Evolutionary conservation across 352 stramenopile species (phyloP), one percentile per base, ranked within the genome.

Genomic region (Achlya hypogyna): DNA sequence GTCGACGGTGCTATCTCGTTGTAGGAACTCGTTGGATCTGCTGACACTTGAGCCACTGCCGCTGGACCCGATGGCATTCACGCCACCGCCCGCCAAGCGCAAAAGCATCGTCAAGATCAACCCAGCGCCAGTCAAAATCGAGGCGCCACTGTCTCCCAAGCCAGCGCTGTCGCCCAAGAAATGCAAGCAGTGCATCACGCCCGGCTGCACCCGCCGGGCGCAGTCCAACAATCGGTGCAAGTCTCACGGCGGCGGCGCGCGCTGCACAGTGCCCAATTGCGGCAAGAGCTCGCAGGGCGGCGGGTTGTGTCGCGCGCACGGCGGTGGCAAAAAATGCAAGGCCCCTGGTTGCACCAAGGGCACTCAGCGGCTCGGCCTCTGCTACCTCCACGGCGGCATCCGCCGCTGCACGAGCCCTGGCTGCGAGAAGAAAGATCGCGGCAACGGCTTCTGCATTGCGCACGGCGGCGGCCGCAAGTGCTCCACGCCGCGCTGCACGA

Each of bases 171-270:
- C 60, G 6, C 60, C 60, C 22, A 67, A 67, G 43, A 74, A 78
- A 65, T 80, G 81, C 20, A 92, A 90, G 62, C 81, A 89, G 56
- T 92, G 83, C 54, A 63, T 88, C 18, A 62, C 74, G 5, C 78
- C 86, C 51, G 77, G 78, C 5, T 93, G 84, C 49, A 75, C 71
- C 0, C 81, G 79, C 0, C 74, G 82, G 9, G 84, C 79, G 6
- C 84, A 93, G 65, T 89, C 82, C 14, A 91, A 90, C 69, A 88
- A 89, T 65, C 78, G 79, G 4, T 93, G 84, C 72, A 93, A 93
- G 72, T 89, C 78, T 12, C 84, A 93, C 59, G 81, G 84, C 45
- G 84, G 84, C 18, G 84, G 84, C 31, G 84, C 82, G 9, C 78
- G 84, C 40, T 93, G 84, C 72, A 80, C 87, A 63, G 75, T 86